phyloP scores from a whole-genome alignment of 768 basidiomycete genomes.

The Podaxis rugospora region DNA sequence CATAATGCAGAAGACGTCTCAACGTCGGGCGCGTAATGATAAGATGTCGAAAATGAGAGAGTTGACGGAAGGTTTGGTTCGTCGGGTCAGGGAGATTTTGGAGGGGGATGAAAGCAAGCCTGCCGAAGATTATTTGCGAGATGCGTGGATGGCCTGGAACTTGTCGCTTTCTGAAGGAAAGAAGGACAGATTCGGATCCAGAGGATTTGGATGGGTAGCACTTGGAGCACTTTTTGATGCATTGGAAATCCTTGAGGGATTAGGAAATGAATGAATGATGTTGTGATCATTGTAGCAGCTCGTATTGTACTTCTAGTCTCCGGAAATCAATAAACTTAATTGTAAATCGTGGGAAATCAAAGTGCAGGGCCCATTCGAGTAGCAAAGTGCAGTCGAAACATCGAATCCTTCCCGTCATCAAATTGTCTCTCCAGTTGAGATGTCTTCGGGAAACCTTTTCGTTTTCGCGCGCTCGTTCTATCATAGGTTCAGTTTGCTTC shows the following conservation, averaged over 20 bases:
- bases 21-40: slow-evolving; percentile 47
- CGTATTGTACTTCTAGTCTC: too few species aligned
- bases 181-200: slow-evolving; percentile 42
- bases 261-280: background rate
- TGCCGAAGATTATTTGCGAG: slow-evolving; percentile 33
- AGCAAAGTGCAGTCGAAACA: background rate
- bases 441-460: background rate
- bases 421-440: background rate
- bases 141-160: slow-evolving; percentile 53
- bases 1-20: slow-evolving; percentile 56
- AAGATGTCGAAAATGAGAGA: slow-evolving; percentile 51
- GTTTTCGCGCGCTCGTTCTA: background rate
- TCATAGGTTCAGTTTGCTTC: background rate
- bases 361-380: background rate
- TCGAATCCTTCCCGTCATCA: background rate
- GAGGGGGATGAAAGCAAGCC: slow-evolving; percentile 38
- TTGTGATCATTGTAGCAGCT: too few species aligned
- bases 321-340: too few species aligned
- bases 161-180: slow-evolving; percentile 27
- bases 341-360: background rate
- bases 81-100: slow-evolving; percentile 42
- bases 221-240: slow-evolving; percentile 53
- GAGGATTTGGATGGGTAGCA: slow-evolving; percentile 57
- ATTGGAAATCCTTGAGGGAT: slow-evolving; percentile 14
- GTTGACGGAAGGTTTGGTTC: slow-evolving; percentile 47